Base-by-base conservation (phyloP, 257 asterid species). In the Mitragyna speciosa region DNA sequence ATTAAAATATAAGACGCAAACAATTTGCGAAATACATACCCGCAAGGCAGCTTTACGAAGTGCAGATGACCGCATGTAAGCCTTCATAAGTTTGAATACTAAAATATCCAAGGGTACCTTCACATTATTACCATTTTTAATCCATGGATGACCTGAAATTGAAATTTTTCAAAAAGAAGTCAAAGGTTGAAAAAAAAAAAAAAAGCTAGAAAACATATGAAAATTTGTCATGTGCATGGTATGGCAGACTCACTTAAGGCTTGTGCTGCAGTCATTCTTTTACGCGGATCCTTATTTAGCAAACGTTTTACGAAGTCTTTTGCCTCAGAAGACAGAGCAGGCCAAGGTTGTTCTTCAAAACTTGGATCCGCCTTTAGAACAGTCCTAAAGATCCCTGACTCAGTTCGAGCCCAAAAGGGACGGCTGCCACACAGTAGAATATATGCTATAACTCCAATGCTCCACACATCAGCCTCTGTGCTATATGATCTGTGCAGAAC, bases 381-480 rank as follows among this genome's bases (percentile, higher is more conserved):
- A 14, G 98, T 90, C 26, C 98, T 92, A 59, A 95, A 95, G 58
- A 95, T 93, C 47, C 97, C 98, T 12, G 98, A 95, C 77, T 95
- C 98, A 2, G 98, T 90, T 79, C 97, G 93, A 74, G 97, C 98
- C 97, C 98, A 95, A 85, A 95, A 95, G 30, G 98, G 98, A 22
- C 98, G 94, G 84, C 98, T 92, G 26, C 98, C 98, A 47, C 97
- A 90, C 72, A 95, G 78, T 54, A 95, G 82, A 76, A 95, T 93
- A 82, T 95, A 95, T 71, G 96, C 90, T 76, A 93, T 90, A 59
- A 95, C 98, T 3, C 98, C 98, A 52, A 93, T 81, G 81, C 98
- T 95, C 98, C 98, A 95, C 51, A 95, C 96, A 86, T 95, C 98
- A 76, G 98, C 98, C 88, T 95, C 98, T 0, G 96, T 90, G 74